A percentile compares a stretch with the other conserved stretches of the same genome.
Evolutionary conservation across 2,329 filamentous ascomycete species (phyloP).

Genomic region (Cercospora sp.): DNA sequence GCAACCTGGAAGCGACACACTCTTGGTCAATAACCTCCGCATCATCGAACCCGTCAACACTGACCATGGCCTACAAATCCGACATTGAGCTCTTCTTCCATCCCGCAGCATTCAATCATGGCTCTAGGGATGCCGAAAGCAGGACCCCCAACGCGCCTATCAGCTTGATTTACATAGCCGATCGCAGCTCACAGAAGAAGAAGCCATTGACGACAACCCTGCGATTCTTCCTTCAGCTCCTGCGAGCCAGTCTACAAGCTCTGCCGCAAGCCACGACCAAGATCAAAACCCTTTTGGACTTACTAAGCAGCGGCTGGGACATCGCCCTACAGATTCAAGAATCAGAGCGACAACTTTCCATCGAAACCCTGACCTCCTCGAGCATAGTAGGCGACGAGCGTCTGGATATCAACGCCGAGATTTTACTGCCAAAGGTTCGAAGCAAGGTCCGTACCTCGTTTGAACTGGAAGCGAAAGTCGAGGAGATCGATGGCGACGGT

Average conservation of each 20-base stretch:
- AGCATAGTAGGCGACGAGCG: constrained; percentile 64
- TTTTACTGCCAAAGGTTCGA: constrained; percentile 64
- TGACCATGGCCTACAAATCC: constrained; percentile 73
- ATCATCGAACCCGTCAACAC: constrained; percentile 59
- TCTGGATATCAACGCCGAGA: constrained; percentile 59
- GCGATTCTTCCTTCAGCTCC: constrained; percentile 73
- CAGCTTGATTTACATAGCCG: constrained; percentile 69
- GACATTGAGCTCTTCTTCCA: constrained; percentile 75
- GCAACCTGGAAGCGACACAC: constrained; percentile 63
- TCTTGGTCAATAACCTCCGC: constrained; percentile 68
- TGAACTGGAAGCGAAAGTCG: constrained; percentile 49
- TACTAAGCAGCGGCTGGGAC: constrained; percentile 66
- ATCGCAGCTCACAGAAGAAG: constrained; percentile 50
- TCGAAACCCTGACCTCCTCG: constrained; percentile 66
- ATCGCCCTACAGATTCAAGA: constrained; percentile 60
- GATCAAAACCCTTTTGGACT: constrained; percentile 58
- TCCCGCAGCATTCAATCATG: constrained; percentile 56
- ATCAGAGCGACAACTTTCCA: constrained; percentile 62
- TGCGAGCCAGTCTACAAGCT: constrained; percentile 66
- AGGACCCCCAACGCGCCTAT: constrained; percentile 54
- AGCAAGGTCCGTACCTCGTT: constrained; percentile 69
- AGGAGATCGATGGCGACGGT: constrained; percentile 50
- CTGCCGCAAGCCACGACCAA: constrained; percentile 60
- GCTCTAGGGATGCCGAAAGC: constrained; percentile 25
- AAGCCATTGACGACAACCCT: constrained; percentile 63